These are phyloP conservation scores for Candida montana DNA, from an alignment of 805 yeast species.

Conservation along the genomic window DNA sequence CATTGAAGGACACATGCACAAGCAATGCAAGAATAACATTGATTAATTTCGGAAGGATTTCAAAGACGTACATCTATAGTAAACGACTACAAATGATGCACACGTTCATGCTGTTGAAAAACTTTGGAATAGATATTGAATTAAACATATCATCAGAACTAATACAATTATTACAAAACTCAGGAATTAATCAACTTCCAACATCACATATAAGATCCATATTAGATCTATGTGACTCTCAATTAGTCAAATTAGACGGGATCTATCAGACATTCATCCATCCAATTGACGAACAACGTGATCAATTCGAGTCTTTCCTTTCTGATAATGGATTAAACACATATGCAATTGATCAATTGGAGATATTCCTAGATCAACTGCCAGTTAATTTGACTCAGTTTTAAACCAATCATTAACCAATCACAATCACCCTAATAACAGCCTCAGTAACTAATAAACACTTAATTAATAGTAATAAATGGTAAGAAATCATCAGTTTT, in stretches of 20 bases:
- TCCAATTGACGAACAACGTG: too few relatives aligned
- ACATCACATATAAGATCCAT: neutral
- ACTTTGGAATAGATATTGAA: conserved; percentile 3
- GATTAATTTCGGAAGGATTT: conserved; percentile 1
- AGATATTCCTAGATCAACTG: conserved; percentile 2
- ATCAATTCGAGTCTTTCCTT: conserved; percentile 5
- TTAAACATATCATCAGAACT: neutral
- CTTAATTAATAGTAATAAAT: too few relatives aligned
- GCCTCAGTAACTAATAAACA: too few relatives aligned
- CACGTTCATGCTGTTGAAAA: conserved; percentile 5
- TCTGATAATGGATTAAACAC: conserved; percentile 5
- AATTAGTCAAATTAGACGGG: too few relatives aligned
- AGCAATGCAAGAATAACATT: conserved; percentile 1
- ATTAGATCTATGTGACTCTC: neutral
- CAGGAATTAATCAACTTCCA: too few relatives aligned
- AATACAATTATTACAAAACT: neutral
- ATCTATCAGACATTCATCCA: too few relatives aligned
- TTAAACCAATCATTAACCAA: too few relatives aligned
- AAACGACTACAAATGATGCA: conserved; percentile 8
- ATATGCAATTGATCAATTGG: conserved; percentile 7
- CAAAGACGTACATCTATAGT: conserved; percentile 2
- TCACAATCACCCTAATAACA: too few relatives aligned
- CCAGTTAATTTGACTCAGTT: neutral
- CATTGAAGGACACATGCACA: too few relatives aligned
- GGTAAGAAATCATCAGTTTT: too few relatives aligned